These are phyloP conservation scores for Inga leiocalycina DNA, from an alignment of 306 rosid genomes.

Conservation along the genomic window DNA sequence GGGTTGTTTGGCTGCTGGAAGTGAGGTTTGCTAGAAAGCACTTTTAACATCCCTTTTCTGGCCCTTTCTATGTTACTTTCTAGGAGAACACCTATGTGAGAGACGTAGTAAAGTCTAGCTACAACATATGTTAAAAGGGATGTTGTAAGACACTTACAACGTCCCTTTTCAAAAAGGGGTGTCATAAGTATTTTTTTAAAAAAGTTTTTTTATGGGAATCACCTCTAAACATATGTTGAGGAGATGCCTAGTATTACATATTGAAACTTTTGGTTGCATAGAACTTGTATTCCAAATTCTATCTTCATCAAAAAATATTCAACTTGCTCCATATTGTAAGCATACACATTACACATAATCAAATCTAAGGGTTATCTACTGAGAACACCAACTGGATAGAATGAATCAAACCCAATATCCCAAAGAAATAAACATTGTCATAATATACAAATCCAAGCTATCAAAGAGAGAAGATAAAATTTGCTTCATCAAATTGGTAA, in stretches of 20 bases:
- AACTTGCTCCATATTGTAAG: not conserved
- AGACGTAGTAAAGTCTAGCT: too few relatives aligned
- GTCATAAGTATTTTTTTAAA: too few relatives aligned
- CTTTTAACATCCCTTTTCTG: too few relatives aligned
- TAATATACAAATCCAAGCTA: not conserved
- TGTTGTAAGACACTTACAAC: too few relatives aligned
- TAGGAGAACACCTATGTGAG: too few relatives aligned
- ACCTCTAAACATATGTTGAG: not conserved
- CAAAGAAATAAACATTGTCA: not conserved
- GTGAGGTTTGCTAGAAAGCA: too few relatives aligned
- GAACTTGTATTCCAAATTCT: not conserved
- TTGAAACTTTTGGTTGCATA: not conserved
- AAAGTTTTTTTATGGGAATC: too few relatives aligned
- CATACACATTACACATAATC: not conserved
- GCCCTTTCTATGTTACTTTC: too few relatives aligned
- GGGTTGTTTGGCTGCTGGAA: too few relatives aligned
- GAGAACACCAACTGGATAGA: not conserved
- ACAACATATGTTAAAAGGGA: rapidly evolving
- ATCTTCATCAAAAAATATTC: not conserved
- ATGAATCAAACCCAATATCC: not conserved
- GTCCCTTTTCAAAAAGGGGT: too few relatives aligned
- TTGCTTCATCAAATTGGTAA: not conserved
- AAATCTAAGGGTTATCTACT: not conserved
- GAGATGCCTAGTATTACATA: too few relatives aligned
- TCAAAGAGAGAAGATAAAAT: not conserved